phyloP scores from a whole-genome alignment of 306 rosid species.

The Glycine latifolia region DNA sequence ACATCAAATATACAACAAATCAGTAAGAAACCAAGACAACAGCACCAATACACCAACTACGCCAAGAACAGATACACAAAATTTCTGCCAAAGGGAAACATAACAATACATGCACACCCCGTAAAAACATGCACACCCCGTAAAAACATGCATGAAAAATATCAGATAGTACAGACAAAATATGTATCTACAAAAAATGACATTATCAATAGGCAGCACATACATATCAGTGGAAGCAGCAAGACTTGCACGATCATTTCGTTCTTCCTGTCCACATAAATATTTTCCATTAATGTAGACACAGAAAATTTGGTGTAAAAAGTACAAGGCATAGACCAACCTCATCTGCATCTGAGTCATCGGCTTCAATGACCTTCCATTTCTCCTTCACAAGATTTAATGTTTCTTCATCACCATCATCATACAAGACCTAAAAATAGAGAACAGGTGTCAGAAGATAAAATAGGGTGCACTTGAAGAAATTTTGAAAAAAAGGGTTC shows the following conservation, averaged over 20 bases:
- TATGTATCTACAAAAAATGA: background rate
- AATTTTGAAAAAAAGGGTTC: background rate
- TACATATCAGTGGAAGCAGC: constrained; percentile 72
- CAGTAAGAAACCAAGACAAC: too few relatives aligned
- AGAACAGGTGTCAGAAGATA: constrained; percentile 32
- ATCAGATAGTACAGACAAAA: constrained; percentile 16
- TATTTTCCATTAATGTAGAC: constrained; percentile 37
- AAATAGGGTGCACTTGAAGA: background rate
- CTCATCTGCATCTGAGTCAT: constrained; percentile 55
- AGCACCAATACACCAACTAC: too few relatives aligned
- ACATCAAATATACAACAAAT: background rate
- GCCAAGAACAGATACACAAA: too few relatives aligned
- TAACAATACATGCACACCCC: background rate
- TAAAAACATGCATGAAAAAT: constrained; percentile 3
- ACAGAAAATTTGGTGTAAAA: constrained; percentile 10
- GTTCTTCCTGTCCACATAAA: constrained; percentile 66
- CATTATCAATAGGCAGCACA: constrained; percentile 45
- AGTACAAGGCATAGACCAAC: constrained; percentile 55
- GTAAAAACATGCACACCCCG: constrained; percentile 2
- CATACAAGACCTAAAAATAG: constrained; percentile 67
- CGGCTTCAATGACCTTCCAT: constrained; percentile 60
- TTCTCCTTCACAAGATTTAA: constrained; percentile 66
- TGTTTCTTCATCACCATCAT: constrained; percentile 83
- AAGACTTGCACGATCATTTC: constrained; percentile 53
- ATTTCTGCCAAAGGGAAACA: background rate